Evolutionary conservation across 2,329 filamentous ascomycete genomes (phyloP).

Genomic region (Septoria petroselini): DNA sequence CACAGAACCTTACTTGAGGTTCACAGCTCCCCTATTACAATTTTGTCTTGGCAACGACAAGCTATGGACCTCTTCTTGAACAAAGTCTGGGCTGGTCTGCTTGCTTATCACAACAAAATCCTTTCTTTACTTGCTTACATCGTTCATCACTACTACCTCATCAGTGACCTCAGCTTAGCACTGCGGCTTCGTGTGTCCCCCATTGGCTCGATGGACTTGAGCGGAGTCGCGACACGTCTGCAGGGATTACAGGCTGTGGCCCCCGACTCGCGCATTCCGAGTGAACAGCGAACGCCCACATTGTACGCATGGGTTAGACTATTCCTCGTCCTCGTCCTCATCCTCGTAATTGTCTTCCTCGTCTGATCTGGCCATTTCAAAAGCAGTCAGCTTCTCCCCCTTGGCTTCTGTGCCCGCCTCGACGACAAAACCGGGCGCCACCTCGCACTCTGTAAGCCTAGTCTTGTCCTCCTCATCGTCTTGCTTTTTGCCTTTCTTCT

Average conservation of each 20-base stretch:
- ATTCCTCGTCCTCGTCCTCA: constrained; percentile 18
- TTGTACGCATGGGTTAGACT: neutral
- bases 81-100: too few relatives aligned
- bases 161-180: constrained; percentile 35
- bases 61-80: neutral
- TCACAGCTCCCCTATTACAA: neutral
- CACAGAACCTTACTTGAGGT: neutral
- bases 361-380: constrained; percentile 42
- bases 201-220: too few relatives aligned
- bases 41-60: neutral
- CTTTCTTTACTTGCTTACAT: too few relatives aligned
- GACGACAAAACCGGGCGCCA: constrained; percentile 79
- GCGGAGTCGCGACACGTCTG: too few relatives aligned
- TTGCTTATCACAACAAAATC: too few relatives aligned
- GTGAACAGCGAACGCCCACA: too few relatives aligned
- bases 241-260: too few relatives aligned
- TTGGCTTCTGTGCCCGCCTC: constrained; percentile 70
- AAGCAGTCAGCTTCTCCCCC: constrained; percentile 60
- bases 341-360: constrained; percentile 34
- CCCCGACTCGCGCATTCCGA: too few relatives aligned
- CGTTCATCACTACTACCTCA: constrained; percentile 59
- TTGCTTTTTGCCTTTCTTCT: constrained; percentile 46
- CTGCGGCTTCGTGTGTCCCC: constrained; percentile 49
- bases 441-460: constrained; percentile 81
- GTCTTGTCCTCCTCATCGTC: constrained; percentile 50